Evolutionary conservation across 1,284 basidiomycete genomes (phyloP).

Genomic region (Rhodofomes roseus): DNA sequence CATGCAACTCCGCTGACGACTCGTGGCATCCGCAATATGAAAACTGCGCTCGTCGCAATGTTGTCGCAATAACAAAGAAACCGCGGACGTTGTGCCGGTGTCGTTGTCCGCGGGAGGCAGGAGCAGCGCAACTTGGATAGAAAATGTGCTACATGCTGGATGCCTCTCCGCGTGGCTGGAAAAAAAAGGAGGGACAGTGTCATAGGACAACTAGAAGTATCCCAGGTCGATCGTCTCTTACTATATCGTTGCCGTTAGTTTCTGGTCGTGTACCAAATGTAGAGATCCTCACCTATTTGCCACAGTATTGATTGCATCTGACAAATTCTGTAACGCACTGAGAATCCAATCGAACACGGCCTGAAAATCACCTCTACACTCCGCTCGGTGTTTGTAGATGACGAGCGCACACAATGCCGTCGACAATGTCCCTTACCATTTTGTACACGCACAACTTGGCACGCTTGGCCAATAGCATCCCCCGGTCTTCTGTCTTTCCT

Average conservation of each 20-base stretch:
- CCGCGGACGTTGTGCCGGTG: too few species aligned
- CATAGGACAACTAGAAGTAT: too few species aligned
- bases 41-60: neutral
- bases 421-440: neutral
- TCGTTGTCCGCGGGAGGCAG: too few species aligned
- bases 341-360: neutral
- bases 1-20: neutral
- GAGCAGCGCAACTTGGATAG: too few species aligned
- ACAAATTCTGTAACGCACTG: neutral
- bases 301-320: neutral
- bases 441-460: neutral
- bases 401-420: neutral
- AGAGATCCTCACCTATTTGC: too few species aligned
- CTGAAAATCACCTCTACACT: neutral
- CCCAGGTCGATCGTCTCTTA: too few species aligned
- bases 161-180: too few species aligned
- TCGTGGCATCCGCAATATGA: neutral
- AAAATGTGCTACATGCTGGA: too few species aligned
- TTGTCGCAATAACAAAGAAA: too few species aligned
- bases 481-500: neutral
- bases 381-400: neutral
- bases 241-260: too few species aligned
- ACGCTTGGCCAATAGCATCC: neutral
- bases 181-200: too few species aligned
- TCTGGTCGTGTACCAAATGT: too few species aligned